Evolutionary conservation across 257 asterid genomes (phyloP).

Genomic region (Solanum neorickii): DNA sequence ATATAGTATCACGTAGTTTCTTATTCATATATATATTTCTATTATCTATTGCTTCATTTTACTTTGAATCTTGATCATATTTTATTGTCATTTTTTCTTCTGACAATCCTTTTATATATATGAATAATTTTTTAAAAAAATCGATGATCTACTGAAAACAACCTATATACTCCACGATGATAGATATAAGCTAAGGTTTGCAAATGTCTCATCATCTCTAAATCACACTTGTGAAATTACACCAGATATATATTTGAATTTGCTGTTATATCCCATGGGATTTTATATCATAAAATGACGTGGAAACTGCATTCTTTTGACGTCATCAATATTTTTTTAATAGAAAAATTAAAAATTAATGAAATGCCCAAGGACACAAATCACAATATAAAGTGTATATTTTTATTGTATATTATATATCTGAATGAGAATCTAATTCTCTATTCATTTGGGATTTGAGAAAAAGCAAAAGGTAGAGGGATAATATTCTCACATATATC

Average conservation of each 20-base stretch:
- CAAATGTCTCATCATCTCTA: neutral
- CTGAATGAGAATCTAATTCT: neutral
- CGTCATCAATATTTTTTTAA: neutral
- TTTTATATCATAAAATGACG: neutral
- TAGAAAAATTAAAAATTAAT: neutral
- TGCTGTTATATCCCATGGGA: neutral
- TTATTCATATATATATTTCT: neutral
- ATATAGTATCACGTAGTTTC: no score
- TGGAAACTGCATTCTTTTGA: neutral
- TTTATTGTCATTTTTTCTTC: neutral
- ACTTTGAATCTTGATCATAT: neutral
- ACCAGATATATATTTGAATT: no score
- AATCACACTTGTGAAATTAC: neutral
- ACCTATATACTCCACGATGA: neutral
- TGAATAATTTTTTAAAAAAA: neutral
- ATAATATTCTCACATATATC: neutral
- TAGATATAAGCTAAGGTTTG: neutral
- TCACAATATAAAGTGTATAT: neutral
- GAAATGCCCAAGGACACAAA: neutral
- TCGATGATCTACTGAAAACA: neutral
- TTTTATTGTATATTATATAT: neutral
- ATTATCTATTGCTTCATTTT: neutral
- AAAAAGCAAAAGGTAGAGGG: neutral
- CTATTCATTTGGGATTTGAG: neutral
- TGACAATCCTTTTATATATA: neutral